Base-by-base conservation (phyloP, 2,329 filamentous ascomycete genomes). In the Sporothrix brunneoviolacea region DNA sequence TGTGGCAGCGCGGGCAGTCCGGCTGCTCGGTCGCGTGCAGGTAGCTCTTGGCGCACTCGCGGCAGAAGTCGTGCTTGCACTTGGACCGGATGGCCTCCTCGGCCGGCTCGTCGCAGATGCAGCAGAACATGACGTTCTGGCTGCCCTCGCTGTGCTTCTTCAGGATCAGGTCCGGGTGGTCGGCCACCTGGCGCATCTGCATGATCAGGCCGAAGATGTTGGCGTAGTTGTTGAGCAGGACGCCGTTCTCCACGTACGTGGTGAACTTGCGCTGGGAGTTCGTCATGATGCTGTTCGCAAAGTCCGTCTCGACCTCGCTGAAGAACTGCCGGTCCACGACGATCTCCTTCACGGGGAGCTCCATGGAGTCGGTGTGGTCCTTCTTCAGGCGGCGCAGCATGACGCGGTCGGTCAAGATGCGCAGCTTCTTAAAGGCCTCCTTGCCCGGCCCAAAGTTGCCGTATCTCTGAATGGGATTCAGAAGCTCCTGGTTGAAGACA, bases 181-280 rank as follows among this genome's bases (percentile, higher is more conserved):
- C 93, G 8, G 93, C 90, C 22, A 96, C 88, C 70, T 98, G 93
- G 50, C 93, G 86, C 91, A 98, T 97, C 67, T 95, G 91, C 89
- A 97, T 97, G 63, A 98, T 96, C 50, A 98, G 77, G 63, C 91
- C 91, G 61, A 98, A 98, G 57, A 98, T 97, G 65, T 98, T 98
- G 71, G 93, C 93, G 60, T 97, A 97, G 64, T 96, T 95, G 74
- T 97, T 90, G 54, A 98, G 78, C 68, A 98, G 82, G 18, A 97
- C 91, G 71, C 90, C 91, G 56, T 90, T 88, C 16, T 89, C 86
- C 33, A 97, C 93, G 58, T 97, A 98, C 0, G 91, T 97, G 62
- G 97, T 88, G 58, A 97, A 98, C 60, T 90, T 84, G 54, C 93
- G 85, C 52, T 84, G 80, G 8, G 88, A 86, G 63, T 88, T 95